Evolutionary conservation across 495 filamentous ascomycete genomes (phyloP).

Genomic region (Umbilicaria muhlenbergii): DNA sequence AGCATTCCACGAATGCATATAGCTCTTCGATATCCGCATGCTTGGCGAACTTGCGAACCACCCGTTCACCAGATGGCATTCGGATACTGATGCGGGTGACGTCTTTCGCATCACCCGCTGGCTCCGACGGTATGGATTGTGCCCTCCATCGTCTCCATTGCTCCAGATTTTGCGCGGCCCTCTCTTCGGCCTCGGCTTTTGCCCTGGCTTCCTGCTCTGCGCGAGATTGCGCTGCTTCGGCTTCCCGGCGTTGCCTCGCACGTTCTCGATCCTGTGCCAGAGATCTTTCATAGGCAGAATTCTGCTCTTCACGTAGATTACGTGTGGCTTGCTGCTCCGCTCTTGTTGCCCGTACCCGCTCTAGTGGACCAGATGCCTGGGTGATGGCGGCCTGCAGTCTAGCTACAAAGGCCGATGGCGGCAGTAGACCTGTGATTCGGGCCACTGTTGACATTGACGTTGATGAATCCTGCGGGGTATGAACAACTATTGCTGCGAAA

Average conservation of each 20-base stretch:
- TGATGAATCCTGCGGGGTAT: constrained; percentile 65
- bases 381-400: constrained; percentile 55
- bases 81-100: constrained; percentile 70
- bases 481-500: constrained; percentile 67
- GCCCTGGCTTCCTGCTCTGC: constrained; percentile 47
- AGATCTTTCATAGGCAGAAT: constrained; percentile 82
- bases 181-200: constrained; percentile 46
- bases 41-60: constrained; percentile 56
- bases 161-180: constrained; percentile 35
- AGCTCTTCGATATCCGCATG: constrained; percentile 65
- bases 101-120: constrained; percentile 44
- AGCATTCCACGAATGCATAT: constrained; percentile 93
- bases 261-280: constrained; percentile 77
- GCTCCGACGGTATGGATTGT: constrained; percentile 48
- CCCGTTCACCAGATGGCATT: constrained; percentile 52
- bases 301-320: constrained; percentile 66
- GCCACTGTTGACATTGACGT: constrained; percentile 77
- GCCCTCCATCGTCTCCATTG: constrained; percentile 78
- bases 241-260: constrained; percentile 55
- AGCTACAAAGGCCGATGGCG: constrained; percentile 48
- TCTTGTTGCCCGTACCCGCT: constrained; percentile 49
- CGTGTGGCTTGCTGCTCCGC: constrained; percentile 62
- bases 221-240: constrained; percentile 48
- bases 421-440: constrained; percentile 52
- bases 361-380: constrained; percentile 53